These are phyloP conservation scores for Coemansia guatemalensis DNA, from an alignment of 192 early-diverging fungal species.

Conservation along the genomic window DNA sequence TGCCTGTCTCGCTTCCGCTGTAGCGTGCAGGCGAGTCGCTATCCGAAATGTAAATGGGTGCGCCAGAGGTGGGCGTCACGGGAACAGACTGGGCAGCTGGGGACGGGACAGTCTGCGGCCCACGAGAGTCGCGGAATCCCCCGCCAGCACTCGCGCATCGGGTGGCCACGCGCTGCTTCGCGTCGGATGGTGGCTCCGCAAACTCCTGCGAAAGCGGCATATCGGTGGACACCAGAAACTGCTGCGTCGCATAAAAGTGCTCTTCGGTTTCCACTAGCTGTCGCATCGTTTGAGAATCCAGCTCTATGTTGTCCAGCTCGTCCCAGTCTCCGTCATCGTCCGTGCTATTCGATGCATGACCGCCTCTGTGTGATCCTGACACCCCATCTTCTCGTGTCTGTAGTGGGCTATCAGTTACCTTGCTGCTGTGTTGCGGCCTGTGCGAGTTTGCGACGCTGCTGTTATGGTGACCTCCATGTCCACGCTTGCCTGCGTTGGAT, in stretches of 20 bases:
- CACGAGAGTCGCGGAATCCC: not conserved
- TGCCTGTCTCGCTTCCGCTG: not conserved
- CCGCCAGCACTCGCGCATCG: constrained; percentile 15
- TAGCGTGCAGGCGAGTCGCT: constrained; percentile 15
- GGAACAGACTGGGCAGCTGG: constrained; percentile 32
- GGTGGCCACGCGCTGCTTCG: not conserved
- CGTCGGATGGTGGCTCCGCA: constrained; percentile 13
- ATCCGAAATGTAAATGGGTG: constrained; percentile 24
- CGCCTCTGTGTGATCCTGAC: constrained; percentile 8
- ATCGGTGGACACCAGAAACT: constrained; percentile 16
- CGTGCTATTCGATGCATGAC: constrained; percentile 3
- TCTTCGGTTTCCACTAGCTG: constrained; percentile 47
- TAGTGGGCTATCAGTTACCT: not conserved
- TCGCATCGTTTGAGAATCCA: constrained; percentile 46
- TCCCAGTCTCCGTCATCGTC: constrained; percentile 28
- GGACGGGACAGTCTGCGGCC: constrained; percentile 19
- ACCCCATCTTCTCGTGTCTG: not conserved
- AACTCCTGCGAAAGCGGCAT: constrained; percentile 37
- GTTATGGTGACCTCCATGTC: not conserved
- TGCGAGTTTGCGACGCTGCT: too few species aligned
- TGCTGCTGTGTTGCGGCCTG: not conserved
- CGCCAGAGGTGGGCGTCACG: constrained; percentile 22
- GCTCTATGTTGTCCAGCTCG: constrained; percentile 28
- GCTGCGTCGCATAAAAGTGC: constrained; percentile 43
- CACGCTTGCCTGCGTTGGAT: not conserved